Percentiles rank a stretch among this genome's conserved stretches.
phyloP scores from a whole-genome alignment of 352 stramenopile species.

The Saprolegnia diclina region DNA sequence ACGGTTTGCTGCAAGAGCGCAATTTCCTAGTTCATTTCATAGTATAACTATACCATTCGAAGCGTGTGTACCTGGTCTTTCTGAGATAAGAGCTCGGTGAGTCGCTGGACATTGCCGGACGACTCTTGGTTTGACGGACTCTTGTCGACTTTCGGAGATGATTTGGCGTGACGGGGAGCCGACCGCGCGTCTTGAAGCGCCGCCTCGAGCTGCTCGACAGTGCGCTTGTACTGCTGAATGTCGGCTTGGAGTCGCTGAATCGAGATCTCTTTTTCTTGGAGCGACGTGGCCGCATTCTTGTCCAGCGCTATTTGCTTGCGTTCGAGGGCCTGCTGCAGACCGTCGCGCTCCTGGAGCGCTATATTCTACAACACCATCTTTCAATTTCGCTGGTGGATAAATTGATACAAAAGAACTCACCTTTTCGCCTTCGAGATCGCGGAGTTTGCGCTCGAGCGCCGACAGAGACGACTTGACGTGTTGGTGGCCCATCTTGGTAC shows the following conservation, averaged over 20 bases:
- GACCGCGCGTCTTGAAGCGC: background rate
- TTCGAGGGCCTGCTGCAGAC: conserved; percentile 24
- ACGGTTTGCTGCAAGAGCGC: conserved; percentile 68
- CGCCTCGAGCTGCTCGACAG: background rate
- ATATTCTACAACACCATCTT: conserved; percentile 27
- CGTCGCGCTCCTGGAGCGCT: conserved; percentile 27
- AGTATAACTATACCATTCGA: background rate
- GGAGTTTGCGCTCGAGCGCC: conserved; percentile 23
- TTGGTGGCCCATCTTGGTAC: conserved; percentile 20
- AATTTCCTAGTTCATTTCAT: conserved; percentile 47
- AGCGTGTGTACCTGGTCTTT: conserved; percentile 2
- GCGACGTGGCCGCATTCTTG: background rate
- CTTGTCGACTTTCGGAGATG: background rate
- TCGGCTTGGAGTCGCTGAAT: conserved; percentile 1
- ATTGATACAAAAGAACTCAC: conserved; percentile 1
- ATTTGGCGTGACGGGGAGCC: background rate
- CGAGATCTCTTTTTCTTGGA: conserved; percentile 5
- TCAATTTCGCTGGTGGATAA: background rate
- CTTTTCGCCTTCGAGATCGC: conserved; percentile 19
- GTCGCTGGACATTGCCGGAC: conserved; percentile 4
- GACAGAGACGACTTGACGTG: conserved; percentile 10
- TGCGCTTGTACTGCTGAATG: conserved; percentile 15
- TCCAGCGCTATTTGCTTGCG: conserved; percentile 15
- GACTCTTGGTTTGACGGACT: background rate
- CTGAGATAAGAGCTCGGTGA: background rate